Evolutionary conservation across 2,329 filamentous ascomycete species (phyloP).

Genomic region (Pseudocercospora musae): DNA sequence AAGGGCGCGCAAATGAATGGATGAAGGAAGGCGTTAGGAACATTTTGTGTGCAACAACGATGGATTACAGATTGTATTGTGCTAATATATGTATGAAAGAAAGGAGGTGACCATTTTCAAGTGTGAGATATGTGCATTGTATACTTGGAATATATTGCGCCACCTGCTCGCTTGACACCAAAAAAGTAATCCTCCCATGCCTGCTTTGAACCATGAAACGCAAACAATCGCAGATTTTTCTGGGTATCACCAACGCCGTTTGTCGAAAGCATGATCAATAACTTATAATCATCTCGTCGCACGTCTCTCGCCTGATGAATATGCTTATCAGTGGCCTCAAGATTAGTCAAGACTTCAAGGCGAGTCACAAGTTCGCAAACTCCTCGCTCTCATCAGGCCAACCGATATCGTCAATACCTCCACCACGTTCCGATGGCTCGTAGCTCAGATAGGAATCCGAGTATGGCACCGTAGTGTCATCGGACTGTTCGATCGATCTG

Average conservation of each 20-base stretch:
- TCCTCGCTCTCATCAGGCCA: slow-evolving; percentile 12
- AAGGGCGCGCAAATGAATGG: too few species aligned
- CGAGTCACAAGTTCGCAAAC: slow-evolving; percentile 11
- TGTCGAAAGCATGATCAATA: neutral
- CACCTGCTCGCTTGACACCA: neutral
- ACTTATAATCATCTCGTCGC: neutral
- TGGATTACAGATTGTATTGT: too few species aligned
- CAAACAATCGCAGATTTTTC: neutral
- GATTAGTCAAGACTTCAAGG: too few species aligned
- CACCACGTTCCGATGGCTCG: neutral
- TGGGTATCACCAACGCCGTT: neutral
- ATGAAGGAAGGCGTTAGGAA: too few species aligned
- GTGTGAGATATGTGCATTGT: too few species aligned
- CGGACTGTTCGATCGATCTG: neutral
- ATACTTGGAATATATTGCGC: too few species aligned
- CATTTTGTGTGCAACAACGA: too few species aligned
- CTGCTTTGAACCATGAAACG: neutral
- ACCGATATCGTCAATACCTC: neutral
- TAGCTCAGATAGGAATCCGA: neutral
- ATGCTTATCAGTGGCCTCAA: neutral
- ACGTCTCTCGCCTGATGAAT: neutral
- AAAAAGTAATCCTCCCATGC: neutral
- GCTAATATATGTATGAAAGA: too few species aligned
- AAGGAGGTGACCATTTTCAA: too few species aligned
- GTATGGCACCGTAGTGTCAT: neutral